These are phyloP conservation scores for Erythrobasidium hasegawianum DNA, from an alignment of 1,284 basidiomycete genomes.

Conservation along the genomic window DNA sequence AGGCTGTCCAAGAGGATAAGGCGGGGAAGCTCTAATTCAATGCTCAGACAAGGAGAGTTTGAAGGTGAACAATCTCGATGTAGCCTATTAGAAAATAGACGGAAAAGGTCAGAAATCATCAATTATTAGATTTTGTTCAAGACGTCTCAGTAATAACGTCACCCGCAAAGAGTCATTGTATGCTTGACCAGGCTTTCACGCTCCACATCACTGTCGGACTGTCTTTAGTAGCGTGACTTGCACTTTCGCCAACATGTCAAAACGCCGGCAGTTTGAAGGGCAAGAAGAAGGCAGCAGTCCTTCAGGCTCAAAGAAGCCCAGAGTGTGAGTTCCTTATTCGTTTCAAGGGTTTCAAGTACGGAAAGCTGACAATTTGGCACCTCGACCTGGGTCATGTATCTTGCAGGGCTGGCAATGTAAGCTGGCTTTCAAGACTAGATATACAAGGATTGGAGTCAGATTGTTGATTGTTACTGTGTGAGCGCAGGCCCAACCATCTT, in stretches of 20 bases:
- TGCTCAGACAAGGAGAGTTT: no score
- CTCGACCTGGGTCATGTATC: neutral
- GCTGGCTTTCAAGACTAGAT: slow-evolving; percentile 25
- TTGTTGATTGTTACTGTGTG: neutral
- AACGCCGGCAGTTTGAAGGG: slow-evolving; percentile 6
- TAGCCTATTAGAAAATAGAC: no score
- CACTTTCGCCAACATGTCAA: neutral
- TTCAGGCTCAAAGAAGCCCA: slow-evolving; percentile 32
- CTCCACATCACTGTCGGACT: no score
- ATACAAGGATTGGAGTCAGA: slow-evolving; percentile 4
- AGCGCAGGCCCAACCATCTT: slow-evolving; percentile 38
- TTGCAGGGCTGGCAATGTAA: slow-evolving; percentile 35
- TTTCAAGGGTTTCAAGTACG: no score
- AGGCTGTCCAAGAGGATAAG: slow-evolving; percentile 57
- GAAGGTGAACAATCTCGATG: no score
- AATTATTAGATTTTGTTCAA: no score
- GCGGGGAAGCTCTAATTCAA: slow-evolving; percentile 16
- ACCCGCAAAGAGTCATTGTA: no score
- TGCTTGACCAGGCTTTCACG: no score
- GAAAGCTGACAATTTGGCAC: slow-evolving; percentile 4
- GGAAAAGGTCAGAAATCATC: no score
- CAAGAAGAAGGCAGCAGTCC: slow-evolving; percentile 15
- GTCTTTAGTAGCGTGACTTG: no score
- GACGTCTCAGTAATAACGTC: no score
- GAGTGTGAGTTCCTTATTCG: slow-evolving; percentile 25